phyloP scores from a whole-genome alignment of 2,329 filamentous ascomycete genomes.

The Fusarium setosum region DNA sequence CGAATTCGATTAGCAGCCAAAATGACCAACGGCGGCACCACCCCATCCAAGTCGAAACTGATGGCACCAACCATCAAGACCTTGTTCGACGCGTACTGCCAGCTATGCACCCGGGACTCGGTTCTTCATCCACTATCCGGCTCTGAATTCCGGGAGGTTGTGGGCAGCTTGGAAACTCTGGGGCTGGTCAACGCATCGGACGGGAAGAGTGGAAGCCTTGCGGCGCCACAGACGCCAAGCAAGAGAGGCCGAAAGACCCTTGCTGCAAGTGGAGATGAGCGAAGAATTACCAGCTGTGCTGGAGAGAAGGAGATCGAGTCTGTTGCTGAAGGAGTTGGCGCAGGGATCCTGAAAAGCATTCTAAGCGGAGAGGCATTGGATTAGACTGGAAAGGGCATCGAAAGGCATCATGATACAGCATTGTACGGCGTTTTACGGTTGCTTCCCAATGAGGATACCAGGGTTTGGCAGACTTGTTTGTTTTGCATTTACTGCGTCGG shows the following conservation, averaged over 20 bases:
- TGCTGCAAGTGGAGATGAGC: constrained; percentile 73
- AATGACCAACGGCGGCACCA: constrained; percentile 52
- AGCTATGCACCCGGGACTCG: constrained; percentile 87
- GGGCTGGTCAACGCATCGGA: constrained; percentile 79
- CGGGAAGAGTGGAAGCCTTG: constrained; percentile 76
- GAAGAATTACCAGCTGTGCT: constrained; percentile 81
- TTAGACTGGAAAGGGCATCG: constrained; percentile 42
- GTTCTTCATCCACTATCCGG: constrained; percentile 88
- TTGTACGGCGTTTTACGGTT: constrained; percentile 35
- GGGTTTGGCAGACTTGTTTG: constrained; percentile 9
- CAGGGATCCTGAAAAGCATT: constrained; percentile 71
- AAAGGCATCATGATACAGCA: constrained; percentile 31
- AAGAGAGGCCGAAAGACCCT: constrained; percentile 72
- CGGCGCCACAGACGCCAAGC: constrained; percentile 75
- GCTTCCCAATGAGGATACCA: neutral
- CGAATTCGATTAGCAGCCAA: constrained; percentile 67
- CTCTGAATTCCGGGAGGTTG: constrained; percentile 94
- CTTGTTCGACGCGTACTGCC: constrained; percentile 85
- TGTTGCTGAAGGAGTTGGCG: constrained; percentile 72
- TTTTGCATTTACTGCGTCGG: constrained; percentile 28
- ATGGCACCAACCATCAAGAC: constrained; percentile 83
- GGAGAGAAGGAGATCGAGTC: constrained; percentile 82
- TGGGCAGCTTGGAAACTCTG: constrained; percentile 88
- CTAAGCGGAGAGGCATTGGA: constrained; percentile 71
- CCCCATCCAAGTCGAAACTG: constrained; percentile 71